Conservation (phyloP, 2,329 filamentous ascomycete species). For the Apiospora rasikravindrae region DNA sequence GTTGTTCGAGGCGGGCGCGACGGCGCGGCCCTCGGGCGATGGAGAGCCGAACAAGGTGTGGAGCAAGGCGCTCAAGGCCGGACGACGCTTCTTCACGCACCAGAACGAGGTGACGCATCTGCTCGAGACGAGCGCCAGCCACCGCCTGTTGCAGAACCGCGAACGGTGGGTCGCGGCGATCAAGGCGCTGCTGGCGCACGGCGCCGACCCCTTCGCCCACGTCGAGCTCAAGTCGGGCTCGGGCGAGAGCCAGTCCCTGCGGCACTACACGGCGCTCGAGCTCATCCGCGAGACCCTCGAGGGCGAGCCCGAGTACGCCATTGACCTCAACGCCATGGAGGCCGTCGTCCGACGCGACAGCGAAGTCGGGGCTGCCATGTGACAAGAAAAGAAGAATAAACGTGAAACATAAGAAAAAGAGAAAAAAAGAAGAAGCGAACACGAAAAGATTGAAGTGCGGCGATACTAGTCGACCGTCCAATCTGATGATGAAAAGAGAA, state of each 20-base stretch:
- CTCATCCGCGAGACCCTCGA: conserved; percentile 38
- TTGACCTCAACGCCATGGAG: conserved; percentile 38
- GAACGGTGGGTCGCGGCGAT: conserved; percentile 38
- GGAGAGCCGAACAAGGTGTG: conserved; percentile 34
- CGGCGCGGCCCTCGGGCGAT: conserved; percentile 23
- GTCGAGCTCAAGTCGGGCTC: conserved; percentile 33
- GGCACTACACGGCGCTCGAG: conserved; percentile 34
- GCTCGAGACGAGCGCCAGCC: conserved; percentile 37
- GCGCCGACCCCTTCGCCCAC: conserved; percentile 37
- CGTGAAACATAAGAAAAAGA: neutral
- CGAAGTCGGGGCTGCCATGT: conserved; percentile 4
- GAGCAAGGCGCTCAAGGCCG: conserved; percentile 34
- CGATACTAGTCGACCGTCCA: neutral
- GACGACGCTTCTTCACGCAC: conserved; percentile 38
- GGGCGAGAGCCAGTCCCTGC: conserved; percentile 32
- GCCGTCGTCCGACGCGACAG: conserved; percentile 25
- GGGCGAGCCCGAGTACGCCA: conserved; percentile 39
- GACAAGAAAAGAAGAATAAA: neutral
- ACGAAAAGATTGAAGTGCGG: neutral
- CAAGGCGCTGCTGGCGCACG: conserved; percentile 36
- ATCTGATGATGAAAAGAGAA: neutral
- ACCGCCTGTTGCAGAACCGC: conserved; percentile 37
- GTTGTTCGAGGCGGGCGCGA: conserved; percentile 36
- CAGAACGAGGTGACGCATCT: conserved; percentile 38
- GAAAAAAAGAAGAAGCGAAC: neutral